Evolutionary conservation across 2,329 filamentous ascomycete genomes (phyloP), one percentile per base, ranked within the genome.

Genomic region (Cladosporium sp.): DNA sequence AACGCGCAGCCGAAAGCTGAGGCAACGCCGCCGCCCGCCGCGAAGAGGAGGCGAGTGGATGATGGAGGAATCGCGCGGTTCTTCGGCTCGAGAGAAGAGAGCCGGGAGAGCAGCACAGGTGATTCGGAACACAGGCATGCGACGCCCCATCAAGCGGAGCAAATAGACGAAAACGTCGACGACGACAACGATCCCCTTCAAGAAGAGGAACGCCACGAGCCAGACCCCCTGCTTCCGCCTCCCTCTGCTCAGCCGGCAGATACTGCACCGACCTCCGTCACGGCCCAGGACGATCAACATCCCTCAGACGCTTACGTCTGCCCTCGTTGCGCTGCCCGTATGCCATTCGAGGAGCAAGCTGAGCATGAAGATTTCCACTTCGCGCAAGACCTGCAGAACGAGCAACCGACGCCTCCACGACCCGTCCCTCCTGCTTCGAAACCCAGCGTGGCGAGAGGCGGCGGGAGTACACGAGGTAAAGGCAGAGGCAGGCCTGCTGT

Each of bases 321-420:
- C 68, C 66, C 74, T 46, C 81, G 82, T 57, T 95, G 90, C 68
- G 77, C 79, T 54, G 77, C 56, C 7, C 66, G 68, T n/a, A 74
- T 93, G 33, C 74, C 77, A 10, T 73, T 76, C 37, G 65, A 74
- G 22, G 80, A 85, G 52, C 78, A 79, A 60, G 79, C 84, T 59
- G 91, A 87, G 70, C 93, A 98, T 68, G 77, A 85, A 50, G 93
- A 98, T 68, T 97, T 91, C 85, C 93, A 98, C 71, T 86, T 95
- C 71, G 93, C 93, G 43, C 89, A 87, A 71, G 87, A 92, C 61
- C 77, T 98, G 31, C 85, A 91, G 58, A 79, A 83, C 53, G 77
- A 85, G 59, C 79, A 86, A 72, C 77, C 58, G 9, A 63, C 49
- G 34, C 56, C 63, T 7, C 54, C 52, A 46, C 59, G 59, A 40